Evolutionary conservation across 352 stramenopile genomes (phyloP).

Genomic region (Phytophthora hybrid): DNA sequence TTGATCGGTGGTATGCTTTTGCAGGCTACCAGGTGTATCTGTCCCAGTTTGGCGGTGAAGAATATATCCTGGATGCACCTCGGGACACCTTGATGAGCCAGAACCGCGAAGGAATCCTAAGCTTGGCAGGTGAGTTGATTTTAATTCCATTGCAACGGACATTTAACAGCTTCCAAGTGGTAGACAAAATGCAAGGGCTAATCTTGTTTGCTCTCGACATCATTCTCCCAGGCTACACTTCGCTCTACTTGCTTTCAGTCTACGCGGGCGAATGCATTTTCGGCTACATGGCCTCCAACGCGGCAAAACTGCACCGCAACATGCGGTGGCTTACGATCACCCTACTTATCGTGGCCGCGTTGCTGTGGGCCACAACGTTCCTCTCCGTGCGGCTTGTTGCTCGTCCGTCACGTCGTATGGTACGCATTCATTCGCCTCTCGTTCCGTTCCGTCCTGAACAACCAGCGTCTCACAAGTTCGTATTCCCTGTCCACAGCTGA

Average conservation of each 20-base stretch:
- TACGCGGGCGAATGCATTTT: conserved; percentile 73
- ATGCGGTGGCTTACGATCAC: conserved; percentile 65
- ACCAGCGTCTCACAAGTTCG: background rate
- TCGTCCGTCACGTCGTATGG: conserved; percentile 78
- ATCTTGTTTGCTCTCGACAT: background rate
- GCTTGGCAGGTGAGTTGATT: conserved; percentile 67
- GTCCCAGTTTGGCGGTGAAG: conserved; percentile 73
- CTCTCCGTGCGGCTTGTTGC: conserved; percentile 63
- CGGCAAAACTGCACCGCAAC: conserved; percentile 65
- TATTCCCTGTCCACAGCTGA: conserved; percentile 50
- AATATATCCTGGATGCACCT: conserved; percentile 80
- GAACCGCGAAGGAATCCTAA: conserved; percentile 97
- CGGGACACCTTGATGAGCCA: conserved; percentile 86
- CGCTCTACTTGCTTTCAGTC: conserved; percentile 88
- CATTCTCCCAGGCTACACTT: conserved; percentile 86
- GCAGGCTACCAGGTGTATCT: conserved; percentile 86
- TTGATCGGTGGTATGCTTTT: background rate
- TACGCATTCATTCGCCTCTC: conserved; percentile 18
- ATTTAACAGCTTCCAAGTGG: background rate
- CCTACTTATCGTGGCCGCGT: conserved; percentile 48
- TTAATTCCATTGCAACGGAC: background rate
- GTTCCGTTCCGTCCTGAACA: background rate
- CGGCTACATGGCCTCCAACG: conserved; percentile 67
- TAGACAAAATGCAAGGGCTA: background rate
- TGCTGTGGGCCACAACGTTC: conserved; percentile 67